Evolutionary conservation across 345 rosid species (phyloP), one percentile per base, ranked within the genome.

Genomic region (Garcia nutans): DNA sequence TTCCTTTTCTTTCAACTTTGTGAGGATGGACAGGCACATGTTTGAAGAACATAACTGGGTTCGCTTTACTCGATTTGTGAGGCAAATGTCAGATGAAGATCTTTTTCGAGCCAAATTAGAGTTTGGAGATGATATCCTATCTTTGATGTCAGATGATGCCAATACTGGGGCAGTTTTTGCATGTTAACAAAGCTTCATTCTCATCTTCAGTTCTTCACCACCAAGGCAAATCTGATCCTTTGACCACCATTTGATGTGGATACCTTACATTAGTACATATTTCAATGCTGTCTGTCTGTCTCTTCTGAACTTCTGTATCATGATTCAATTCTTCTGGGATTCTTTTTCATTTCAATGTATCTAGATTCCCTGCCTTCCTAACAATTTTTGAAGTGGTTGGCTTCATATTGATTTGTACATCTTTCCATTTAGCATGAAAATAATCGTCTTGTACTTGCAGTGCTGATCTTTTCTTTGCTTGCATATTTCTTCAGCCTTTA

Each of bases 11-110:
- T 87, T 87, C 83, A 83, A 80, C 80, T 85, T 85, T 59, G 67
- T 72, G 61, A 82, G 88, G 78, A 85, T 87, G 90, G 85, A 82
- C 72, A 87, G 73, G 71, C 71, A 47, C 72, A 71, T 85, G 79
- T 87, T 85, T 64, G 86, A 85, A 59, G 49, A 75, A 22, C 59
- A 63, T 13, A 87, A 83, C 56, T 87, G 90, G 88, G 57, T 45
- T 33, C 81, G 84, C 2, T 84, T 85, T 59, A 74, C 79, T 68
- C 84, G 74, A 56, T 87, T 85, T 52, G 84, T 84, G 73, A 82
- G 73, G 82, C 83, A 84, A 52, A 76, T 85, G 86, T 79, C 90
- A 28, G 80, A 52, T 22, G 60, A 75, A 61, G 76, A 75, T 44
- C 78, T 69, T 77, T 87, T 79, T 83, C 88, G 78, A 74, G 84